Evolutionary conservation across 192 early-diverging fungal genomes (phyloP).

Genomic region (Coemansia sp.): DNA sequence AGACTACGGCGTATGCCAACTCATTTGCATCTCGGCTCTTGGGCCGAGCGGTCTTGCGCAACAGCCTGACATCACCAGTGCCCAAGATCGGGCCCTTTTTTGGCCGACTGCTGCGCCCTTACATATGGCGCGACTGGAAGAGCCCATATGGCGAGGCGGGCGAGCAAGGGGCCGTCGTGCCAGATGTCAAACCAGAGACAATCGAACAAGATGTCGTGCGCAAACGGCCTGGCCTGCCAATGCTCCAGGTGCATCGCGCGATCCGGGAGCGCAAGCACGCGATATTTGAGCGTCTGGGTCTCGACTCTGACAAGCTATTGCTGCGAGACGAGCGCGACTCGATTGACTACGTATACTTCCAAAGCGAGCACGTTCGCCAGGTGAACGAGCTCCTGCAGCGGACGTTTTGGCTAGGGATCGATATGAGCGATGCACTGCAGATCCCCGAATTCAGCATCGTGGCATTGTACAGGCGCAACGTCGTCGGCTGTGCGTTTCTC

Average conservation of each 20-base stretch:
- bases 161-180: conserved; percentile 40
- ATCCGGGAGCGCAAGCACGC: conserved; percentile 37
- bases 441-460: conserved; percentile 85
- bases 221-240: conserved; percentile 6
- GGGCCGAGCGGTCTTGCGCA: conserved; percentile 56
- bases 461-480: conserved; percentile 71
- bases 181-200: conserved; percentile 4
- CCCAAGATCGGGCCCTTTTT: conserved; percentile 66
- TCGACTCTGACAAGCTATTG: not conserved
- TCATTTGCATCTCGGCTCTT: conserved; percentile 75
- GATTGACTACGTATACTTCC: conserved; percentile 82
- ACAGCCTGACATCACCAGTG: conserved; percentile 57
- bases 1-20: conserved; percentile 60
- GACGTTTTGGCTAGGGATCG: conserved; percentile 88
- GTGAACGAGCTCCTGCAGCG: conserved; percentile 73
- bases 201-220: not conserved
- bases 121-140: conserved; percentile 73
- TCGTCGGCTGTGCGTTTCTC: conserved; percentile 89
- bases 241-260: conserved; percentile 27
- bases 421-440: conserved; percentile 76
- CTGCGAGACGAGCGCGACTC: conserved; percentile 27
- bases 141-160: conserved; percentile 14
- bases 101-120: conserved; percentile 73
- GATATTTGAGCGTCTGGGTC: conserved; percentile 19
- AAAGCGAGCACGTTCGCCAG: conserved; percentile 61